A percentile compares a stretch with the other conserved stretches of the same genome.
Evolutionary conservation across 2,329 filamentous ascomycete genomes (phyloP).

Genomic region (Aspergillus pseudonomiae): DNA sequence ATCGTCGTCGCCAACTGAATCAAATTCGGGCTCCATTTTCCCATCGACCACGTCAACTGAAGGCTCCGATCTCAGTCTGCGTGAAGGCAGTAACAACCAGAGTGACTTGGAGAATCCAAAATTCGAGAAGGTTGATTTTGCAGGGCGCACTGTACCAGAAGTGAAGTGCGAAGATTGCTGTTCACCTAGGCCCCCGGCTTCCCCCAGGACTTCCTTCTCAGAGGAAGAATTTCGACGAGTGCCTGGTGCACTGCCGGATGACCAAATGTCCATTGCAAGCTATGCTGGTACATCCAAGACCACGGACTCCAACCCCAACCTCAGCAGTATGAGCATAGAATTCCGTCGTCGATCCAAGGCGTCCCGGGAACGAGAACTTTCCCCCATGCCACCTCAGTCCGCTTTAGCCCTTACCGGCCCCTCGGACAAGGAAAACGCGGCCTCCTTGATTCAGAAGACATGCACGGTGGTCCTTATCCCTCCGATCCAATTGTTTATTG

Average conservation of each 20-base stretch:
- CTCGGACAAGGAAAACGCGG: slow-evolving; percentile 57
- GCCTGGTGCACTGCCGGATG: slow-evolving; percentile 5
- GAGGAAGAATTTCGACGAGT: slow-evolving; percentile 10
- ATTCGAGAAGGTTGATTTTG: slow-evolving; percentile 32
- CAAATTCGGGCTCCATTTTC: slow-evolving; percentile 28
- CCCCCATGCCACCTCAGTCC: slow-evolving; percentile 69
- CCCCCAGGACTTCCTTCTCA: slow-evolving; percentile 8
- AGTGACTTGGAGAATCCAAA: background rate
- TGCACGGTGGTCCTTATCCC: slow-evolving; percentile 76
- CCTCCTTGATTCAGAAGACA: slow-evolving; percentile 74
- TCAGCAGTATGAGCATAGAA: slow-evolving; percentile 34
- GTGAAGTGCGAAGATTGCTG: slow-evolving; percentile 13
- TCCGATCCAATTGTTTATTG: slow-evolving; percentile 73
- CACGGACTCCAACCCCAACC: slow-evolving; percentile 32
- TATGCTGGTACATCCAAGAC: slow-evolving; percentile 26
- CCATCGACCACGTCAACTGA: slow-evolving; percentile 15
- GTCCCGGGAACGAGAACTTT: slow-evolving; percentile 60
- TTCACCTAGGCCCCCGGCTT: slow-evolving; percentile 1
- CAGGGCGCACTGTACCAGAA: slow-evolving; percentile 4
- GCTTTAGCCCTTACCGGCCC: slow-evolving; percentile 60
- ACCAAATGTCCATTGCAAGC: background rate
- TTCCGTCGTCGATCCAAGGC: slow-evolving; percentile 60
- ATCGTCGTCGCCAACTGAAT: slow-evolving; percentile 24
- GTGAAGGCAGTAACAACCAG: background rate
- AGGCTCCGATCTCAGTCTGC: slow-evolving; percentile 2